phyloP scores from a whole-genome alignment of 2,329 filamentous ascomycete genomes.

The Aspergillus sp. region DNA sequence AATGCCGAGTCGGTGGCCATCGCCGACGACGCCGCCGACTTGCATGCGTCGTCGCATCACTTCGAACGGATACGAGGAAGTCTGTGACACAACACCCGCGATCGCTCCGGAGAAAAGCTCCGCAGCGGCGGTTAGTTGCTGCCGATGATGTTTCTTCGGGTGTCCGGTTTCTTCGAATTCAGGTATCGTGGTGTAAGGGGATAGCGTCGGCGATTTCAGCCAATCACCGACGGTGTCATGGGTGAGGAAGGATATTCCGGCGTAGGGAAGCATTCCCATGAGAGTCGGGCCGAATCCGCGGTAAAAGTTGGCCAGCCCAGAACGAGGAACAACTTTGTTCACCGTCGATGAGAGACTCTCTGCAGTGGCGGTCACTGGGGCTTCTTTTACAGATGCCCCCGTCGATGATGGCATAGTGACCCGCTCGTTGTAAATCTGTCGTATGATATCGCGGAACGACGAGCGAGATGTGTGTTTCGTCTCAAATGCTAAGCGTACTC shows the following conservation, averaged over 20 bases:
- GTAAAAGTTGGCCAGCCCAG: constrained; percentile 87
- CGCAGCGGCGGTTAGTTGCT: constrained; percentile 78
- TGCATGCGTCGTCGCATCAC: constrained; percentile 93
- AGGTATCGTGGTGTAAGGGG: constrained; percentile 73
- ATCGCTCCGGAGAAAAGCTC: constrained; percentile 82
- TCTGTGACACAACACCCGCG: constrained; percentile 87
- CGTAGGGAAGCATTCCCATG: constrained; percentile 94
- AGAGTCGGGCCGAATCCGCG: constrained; percentile 88
- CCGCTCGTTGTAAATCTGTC: constrained; percentile 81
- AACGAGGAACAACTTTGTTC: constrained; percentile 58
- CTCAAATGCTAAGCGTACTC: constrained; percentile 92
- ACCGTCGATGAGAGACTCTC: constrained; percentile 41
- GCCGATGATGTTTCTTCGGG: constrained; percentile 57
- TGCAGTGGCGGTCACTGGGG: constrained; percentile 42
- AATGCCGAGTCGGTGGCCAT: constrained; percentile 77
- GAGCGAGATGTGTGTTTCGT: constrained; percentile 73
- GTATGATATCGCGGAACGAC: constrained; percentile 74
- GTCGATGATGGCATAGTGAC: constrained; percentile 44
- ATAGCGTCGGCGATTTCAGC: constrained; percentile 68
- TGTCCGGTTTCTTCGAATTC: constrained; percentile 50
- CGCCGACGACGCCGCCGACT: constrained; percentile 89
- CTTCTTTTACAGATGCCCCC: constrained; percentile 42
- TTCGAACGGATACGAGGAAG: constrained; percentile 88
- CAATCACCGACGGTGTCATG: constrained; percentile 89
- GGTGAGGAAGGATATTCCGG: constrained; percentile 90